Conservation (phyloP, 2,329 filamentous ascomycete species). For the Pestalotiopsis sp. region DNA sequence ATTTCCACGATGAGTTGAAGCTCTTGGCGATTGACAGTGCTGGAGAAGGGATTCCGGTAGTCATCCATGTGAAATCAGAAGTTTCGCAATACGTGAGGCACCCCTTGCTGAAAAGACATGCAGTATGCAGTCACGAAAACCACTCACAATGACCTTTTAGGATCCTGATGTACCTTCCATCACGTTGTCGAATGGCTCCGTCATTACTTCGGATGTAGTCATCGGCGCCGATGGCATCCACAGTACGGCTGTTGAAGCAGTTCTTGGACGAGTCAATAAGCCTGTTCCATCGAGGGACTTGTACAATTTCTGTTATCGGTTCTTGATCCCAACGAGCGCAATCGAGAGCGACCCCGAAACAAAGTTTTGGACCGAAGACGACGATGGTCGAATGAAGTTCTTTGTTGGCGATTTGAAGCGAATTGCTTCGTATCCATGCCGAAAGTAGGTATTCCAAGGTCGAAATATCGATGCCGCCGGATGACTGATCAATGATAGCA, state of each 20-base stretch:
- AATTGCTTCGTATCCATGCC: slow-evolving; percentile 27
- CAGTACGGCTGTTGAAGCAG: slow-evolving; percentile 22
- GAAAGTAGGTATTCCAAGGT: slow-evolving; percentile 22
- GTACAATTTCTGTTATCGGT: slow-evolving; percentile 36
- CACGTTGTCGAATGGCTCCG: slow-evolving; percentile 30
- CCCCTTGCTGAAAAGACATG: no score
- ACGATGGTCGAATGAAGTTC: slow-evolving; percentile 27
- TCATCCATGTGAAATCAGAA: slow-evolving; percentile 25
- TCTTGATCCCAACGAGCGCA: slow-evolving; percentile 35
- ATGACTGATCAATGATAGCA: neutral
- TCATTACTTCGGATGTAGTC: slow-evolving; percentile 39
- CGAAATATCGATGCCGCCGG: neutral
- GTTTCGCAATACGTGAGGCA: slow-evolving; percentile 32
- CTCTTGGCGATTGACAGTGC: slow-evolving; percentile 33
- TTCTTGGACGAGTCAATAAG: slow-evolving; percentile 27
- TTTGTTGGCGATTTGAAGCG: slow-evolving; percentile 22
- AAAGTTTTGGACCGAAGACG: slow-evolving; percentile 28
- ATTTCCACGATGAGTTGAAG: slow-evolving; percentile 40
- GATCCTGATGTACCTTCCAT: slow-evolving; percentile 82
- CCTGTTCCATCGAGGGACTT: slow-evolving; percentile 19
- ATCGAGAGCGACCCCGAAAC: slow-evolving; percentile 33
- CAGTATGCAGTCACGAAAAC: no score
- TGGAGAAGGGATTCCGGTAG: slow-evolving; percentile 26
- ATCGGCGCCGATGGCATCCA: slow-evolving; percentile 50
- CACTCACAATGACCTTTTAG: slow-evolving; percentile 12